Conservation (phyloP, 176 grass and related monocot species). For the Rhipidocladum racemiflorum region DNA sequence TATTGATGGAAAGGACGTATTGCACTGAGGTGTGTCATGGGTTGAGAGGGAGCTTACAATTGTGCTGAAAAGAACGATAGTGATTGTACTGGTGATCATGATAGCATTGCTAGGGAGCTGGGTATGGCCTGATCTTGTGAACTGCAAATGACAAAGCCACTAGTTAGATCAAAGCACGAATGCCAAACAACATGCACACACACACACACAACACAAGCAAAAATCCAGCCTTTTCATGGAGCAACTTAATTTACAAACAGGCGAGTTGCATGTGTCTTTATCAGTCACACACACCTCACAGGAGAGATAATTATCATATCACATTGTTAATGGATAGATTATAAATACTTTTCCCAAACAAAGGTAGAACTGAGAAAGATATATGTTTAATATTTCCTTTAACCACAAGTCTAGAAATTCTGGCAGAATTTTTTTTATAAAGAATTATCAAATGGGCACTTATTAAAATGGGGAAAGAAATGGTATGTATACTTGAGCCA, state of each 20-base stretch:
- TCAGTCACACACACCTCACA: background rate
- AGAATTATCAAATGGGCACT: background rate
- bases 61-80: slow-evolving; percentile 82
- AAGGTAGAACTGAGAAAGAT: background rate
- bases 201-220: background rate
- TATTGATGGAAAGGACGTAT: background rate
- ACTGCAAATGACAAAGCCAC: slow-evolving; percentile 42
- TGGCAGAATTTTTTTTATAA: background rate
- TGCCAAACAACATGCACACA: background rate
- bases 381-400: background rate
- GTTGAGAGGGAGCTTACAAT: slow-evolving; percentile 49
- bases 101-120: slow-evolving; percentile 81
- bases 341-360: background rate
- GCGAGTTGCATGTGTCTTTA: background rate
- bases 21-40: background rate
- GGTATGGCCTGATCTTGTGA: slow-evolving; percentile 78
- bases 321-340: background rate
- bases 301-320: background rate
- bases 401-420: too few relatives aligned
- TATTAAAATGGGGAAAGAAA: background rate
- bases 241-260: slow-evolving; percentile 8
- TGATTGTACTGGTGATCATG: slow-evolving; percentile 93
- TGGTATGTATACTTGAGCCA: background rate
- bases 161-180: slow-evolving; percentile 13
- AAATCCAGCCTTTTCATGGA: background rate